Conservation (phyloP, 768 basidiomycete species). For the Thelephora ganbajun region DNA sequence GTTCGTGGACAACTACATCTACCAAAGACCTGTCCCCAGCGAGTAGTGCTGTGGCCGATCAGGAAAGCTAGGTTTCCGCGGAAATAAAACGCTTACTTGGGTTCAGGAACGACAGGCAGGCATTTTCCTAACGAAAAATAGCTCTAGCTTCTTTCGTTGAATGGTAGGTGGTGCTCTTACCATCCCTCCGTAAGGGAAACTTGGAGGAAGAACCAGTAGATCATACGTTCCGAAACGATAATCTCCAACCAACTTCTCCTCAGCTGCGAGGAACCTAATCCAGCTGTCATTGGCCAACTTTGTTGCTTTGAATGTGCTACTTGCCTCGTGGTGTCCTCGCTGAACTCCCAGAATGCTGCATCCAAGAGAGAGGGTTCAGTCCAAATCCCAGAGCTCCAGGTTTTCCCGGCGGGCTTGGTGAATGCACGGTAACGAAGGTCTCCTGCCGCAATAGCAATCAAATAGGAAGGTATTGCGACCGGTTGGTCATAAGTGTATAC, state of each 20-base stretch:
- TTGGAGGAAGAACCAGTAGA: conserved; percentile 75
- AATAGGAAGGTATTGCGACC: conserved; percentile 77
- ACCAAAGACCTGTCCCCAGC: conserved; percentile 79
- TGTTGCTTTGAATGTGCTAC: conserved; percentile 2
- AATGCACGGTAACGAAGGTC: conserved; percentile 67
- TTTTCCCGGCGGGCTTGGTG: conserved; percentile 37
- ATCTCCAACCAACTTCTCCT: conserved; percentile 58
- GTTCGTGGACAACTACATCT: conserved; percentile 82
- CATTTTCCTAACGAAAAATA: conserved; percentile 53
- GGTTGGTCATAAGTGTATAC: conserved; percentile 72
- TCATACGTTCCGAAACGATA: conserved; percentile 88
- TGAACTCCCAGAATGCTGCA: conserved; percentile 75
- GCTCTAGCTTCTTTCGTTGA: not conserved
- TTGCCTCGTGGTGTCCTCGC: conserved; percentile 68
- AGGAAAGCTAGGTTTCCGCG: not conserved
- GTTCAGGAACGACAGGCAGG: conserved; percentile 78
- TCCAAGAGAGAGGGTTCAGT: conserved; percentile 78
- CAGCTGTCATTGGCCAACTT: not conserved
- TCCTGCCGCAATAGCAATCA: conserved; percentile 85
- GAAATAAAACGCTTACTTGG: conserved; percentile 41
- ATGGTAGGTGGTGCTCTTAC: conserved; percentile 21
- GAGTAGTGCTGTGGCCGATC: conserved; percentile 42
- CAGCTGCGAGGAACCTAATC: conserved; percentile 56
- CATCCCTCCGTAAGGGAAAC: conserved; percentile 92
- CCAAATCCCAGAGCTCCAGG: conserved; percentile 85